Base-by-base conservation (phyloP, 352 stramenopile species). In the Pythium scleroteichum region DNA sequence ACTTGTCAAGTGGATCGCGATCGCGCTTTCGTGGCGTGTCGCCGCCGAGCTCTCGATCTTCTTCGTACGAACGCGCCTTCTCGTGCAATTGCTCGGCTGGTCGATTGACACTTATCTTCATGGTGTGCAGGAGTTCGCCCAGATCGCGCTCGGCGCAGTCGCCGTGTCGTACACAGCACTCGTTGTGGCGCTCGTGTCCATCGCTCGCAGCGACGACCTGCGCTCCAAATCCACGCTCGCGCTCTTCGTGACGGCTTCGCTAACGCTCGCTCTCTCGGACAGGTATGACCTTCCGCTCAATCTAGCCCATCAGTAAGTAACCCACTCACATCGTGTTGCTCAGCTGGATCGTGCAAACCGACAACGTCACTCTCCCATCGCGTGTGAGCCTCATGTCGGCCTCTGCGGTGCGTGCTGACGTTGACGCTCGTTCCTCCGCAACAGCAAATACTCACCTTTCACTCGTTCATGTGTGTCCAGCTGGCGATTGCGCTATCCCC, bases 1-100 rank as follows among this genome's bases (percentile, higher is more conserved):
- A 49, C 87, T 78, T 20, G 80, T 75, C 20, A 93, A 88, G 71
- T 95, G 85, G 85, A 74, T 93, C 41, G 85, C 85, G 9, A 90
- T 90, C 64, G 78, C 78, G 39, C 70, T 95, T n/a, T 68, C 78
- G 9, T 95, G 85, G 85, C 82, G 85, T 51, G 67, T 74, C 48
- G 80, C 85, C 22, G 80, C 75, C 8, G 85, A 95, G 59, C 54
- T 90, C 35, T 70, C 92, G 12, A 54, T 65, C 14, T 62, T 92
- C 46, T 63, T 90, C 48, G 73, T 93, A 51, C 76, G 78, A 51
- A 38, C 41, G 22, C 3, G 26, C n/a, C 29, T 19, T 68, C 12
- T 22, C 6, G 5, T 13, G 26, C 35, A 9, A 26, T 20, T 26
- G 42, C 29, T 35, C n/a, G n/a, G n/a, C n/a, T n/a, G n/a, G n/a